Evolutionary conservation across 768 basidiomycete genomes (phyloP).

Genomic region (Suillus fuscotomentosus): DNA sequence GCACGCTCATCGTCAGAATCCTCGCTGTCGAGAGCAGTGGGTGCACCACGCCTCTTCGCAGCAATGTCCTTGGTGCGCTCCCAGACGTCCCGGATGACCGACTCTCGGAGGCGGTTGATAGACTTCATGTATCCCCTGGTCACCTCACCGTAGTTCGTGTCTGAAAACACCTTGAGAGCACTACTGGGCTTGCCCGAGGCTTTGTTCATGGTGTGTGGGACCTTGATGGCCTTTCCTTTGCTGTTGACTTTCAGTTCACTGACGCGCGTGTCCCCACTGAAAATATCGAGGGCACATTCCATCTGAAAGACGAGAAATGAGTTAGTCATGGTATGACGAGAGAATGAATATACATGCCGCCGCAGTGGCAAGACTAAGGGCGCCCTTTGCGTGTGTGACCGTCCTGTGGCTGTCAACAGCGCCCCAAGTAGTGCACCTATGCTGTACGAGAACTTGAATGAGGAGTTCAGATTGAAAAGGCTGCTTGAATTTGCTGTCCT

Average conservation of each 20-base stretch:
- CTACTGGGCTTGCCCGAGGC: background rate
- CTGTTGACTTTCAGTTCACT: background rate
- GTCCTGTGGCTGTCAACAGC: background rate
- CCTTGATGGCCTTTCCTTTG: background rate
- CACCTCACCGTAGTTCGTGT: background rate
- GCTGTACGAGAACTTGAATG: conserved; percentile 6
- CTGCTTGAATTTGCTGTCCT: background rate
- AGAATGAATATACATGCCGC: conserved; percentile 2
- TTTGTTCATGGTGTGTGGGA: background rate
- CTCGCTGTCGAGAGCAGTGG: background rate
- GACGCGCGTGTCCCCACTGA: background rate
- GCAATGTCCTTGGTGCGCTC: background rate
- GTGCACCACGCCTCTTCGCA: background rate
- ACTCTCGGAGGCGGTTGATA: background rate
- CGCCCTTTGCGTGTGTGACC: background rate
- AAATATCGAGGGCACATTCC: conserved; percentile 2
- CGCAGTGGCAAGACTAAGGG: conserved; percentile 4
- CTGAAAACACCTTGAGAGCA: background rate
- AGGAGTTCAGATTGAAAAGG: conserved; percentile 2
- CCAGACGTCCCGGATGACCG: background rate
- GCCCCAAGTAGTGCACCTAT: background rate
- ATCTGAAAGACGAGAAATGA: background rate
- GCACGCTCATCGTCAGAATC: background rate
- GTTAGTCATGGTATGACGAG: background rate
- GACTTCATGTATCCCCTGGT: background rate